phyloP scores from a whole-genome alignment of 139 green algal species.

The Monoraphidium neglectum region DNA sequence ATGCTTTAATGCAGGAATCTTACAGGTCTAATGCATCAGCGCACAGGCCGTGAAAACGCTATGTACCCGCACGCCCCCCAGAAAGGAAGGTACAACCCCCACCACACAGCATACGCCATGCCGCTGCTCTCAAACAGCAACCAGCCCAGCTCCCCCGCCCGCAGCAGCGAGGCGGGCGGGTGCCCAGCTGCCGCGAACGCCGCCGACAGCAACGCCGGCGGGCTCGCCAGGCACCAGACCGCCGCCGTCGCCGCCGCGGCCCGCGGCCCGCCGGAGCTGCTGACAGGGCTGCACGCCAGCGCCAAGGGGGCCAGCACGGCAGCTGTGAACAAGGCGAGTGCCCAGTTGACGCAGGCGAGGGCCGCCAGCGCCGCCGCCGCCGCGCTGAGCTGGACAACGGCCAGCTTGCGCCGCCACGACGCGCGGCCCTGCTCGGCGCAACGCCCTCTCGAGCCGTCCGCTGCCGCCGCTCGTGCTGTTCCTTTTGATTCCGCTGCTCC shows the following conservation, averaged over 20 bases:
- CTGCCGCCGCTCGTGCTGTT: background rate
- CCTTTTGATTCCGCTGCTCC: background rate
- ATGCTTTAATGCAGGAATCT: too few relatives aligned
- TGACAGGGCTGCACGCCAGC: background rate
- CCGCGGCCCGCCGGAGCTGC: background rate
- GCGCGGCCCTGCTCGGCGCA: background rate
- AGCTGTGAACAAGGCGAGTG: slow-evolving; percentile 36
- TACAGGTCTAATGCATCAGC: too few relatives aligned
- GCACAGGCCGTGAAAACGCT: background rate
- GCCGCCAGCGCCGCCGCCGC: slow-evolving; percentile 26
- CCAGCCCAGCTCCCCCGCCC: background rate
- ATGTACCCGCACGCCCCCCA: background rate
- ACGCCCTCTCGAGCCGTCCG: too few relatives aligned
- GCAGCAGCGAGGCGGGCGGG: background rate
- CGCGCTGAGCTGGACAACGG: background rate
- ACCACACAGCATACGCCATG: slow-evolving; percentile 10
- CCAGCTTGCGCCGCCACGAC: background rate
- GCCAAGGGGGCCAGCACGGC: slow-evolving; percentile 32
- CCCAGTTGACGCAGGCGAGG: slow-evolving; percentile 58
- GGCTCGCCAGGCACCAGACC: background rate
- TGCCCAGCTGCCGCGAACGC: background rate
- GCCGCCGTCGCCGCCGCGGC: background rate
- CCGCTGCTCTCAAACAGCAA: slow-evolving; percentile 10
- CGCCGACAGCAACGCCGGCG: background rate
- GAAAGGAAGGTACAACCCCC: slow-evolving; percentile 25